Percentiles rank a stretch among this genome's conserved stretches.
phyloP scores from a whole-genome alignment of 495 filamentous ascomycete species.

The Penicillium silybi region DNA sequence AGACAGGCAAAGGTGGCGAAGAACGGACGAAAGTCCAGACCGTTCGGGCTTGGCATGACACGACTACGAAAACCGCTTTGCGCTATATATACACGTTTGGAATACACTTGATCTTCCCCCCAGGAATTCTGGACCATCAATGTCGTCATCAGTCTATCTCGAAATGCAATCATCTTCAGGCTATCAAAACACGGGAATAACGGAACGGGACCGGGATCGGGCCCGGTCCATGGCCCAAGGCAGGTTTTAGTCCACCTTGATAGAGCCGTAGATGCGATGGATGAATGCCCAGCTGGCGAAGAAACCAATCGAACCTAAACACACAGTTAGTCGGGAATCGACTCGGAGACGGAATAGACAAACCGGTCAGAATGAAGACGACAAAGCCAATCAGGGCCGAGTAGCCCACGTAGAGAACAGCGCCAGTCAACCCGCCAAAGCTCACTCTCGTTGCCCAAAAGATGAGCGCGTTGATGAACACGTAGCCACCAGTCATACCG shows the following conservation, averaged over 20 bases:
- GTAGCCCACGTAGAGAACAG: slow-evolving; percentile 91
- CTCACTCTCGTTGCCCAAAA: slow-evolving; percentile 85
- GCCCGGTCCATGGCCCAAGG: slow-evolving; percentile 2
- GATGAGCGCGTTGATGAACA: slow-evolving; percentile 81
- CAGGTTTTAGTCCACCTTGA: slow-evolving; percentile 81
- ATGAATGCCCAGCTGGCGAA: slow-evolving; percentile 93
- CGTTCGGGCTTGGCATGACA: slow-evolving; percentile 14
- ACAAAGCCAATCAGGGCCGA: slow-evolving; percentile 82
- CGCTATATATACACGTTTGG: slow-evolving; percentile 3
- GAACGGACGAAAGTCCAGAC: slow-evolving; percentile 15
- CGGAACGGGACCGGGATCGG: not conserved
- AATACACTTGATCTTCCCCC: not conserved
- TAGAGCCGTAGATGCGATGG: slow-evolving; percentile 86
- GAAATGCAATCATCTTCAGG: slow-evolving; percentile 8
- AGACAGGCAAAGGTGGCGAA: slow-evolving; percentile 6
- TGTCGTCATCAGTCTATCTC: slow-evolving; percentile 7
- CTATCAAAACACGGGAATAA: slow-evolving; percentile 5
- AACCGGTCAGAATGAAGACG: slow-evolving; percentile 91
- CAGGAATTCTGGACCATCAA: not conserved
- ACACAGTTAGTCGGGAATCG: slow-evolving; percentile 17
- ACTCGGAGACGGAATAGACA: slow-evolving; percentile 27
- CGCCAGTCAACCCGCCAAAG: slow-evolving; percentile 77
- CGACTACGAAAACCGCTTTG: not conserved
- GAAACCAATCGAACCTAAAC: slow-evolving; percentile 85
- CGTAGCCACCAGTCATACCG: slow-evolving; percentile 81